These are phyloP conservation scores for Abrus pulchellus DNA, from an alignment of 306 rosid genomes.

Conservation along the genomic window DNA sequence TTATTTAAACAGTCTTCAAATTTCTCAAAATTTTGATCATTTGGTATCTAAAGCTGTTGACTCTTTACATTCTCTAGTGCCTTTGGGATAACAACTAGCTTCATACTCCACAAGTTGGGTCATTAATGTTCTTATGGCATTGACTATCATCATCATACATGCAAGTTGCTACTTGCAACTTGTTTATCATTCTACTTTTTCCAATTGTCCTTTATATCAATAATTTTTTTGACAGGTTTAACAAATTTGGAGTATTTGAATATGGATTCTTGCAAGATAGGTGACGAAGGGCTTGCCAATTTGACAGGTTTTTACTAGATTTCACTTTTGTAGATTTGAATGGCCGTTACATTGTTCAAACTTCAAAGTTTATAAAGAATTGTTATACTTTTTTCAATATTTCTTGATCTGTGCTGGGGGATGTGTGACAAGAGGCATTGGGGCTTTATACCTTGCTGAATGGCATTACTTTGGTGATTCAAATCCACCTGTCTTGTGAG, in stretches of 20 bases:
- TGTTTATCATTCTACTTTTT: conserved; percentile 36
- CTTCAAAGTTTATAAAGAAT: conserved; percentile 4
- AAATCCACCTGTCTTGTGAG: background rate
- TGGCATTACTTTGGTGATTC: conserved; percentile 17
- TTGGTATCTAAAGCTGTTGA: background rate
- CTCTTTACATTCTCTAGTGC: background rate
- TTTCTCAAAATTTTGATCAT: background rate
- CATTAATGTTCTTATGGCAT: conserved; percentile 5
- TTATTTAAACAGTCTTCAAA: background rate
- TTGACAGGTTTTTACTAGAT: conserved; percentile 69
- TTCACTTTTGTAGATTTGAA: conserved; percentile 17
- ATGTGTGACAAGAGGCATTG: conserved; percentile 6
- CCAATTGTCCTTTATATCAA: conserved; percentile 13
- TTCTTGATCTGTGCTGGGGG: conserved; percentile 19
- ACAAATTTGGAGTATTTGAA: conserved; percentile 88
- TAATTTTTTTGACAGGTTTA: conserved; percentile 62
- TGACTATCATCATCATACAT: conserved; percentile 15
- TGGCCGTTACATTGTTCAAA: conserved; percentile 22
- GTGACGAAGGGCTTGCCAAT: conserved; percentile 81
- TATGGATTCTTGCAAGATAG: conserved; percentile 88
- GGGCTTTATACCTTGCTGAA: conserved; percentile 29
- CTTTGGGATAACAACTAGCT: conserved; percentile 8
- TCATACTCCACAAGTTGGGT: conserved; percentile 21
- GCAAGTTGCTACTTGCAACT: background rate
- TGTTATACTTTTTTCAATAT: background rate